Evolutionary conservation across 305 asterid genomes (phyloP).

Genomic region (Andrographis paniculata): DNA sequence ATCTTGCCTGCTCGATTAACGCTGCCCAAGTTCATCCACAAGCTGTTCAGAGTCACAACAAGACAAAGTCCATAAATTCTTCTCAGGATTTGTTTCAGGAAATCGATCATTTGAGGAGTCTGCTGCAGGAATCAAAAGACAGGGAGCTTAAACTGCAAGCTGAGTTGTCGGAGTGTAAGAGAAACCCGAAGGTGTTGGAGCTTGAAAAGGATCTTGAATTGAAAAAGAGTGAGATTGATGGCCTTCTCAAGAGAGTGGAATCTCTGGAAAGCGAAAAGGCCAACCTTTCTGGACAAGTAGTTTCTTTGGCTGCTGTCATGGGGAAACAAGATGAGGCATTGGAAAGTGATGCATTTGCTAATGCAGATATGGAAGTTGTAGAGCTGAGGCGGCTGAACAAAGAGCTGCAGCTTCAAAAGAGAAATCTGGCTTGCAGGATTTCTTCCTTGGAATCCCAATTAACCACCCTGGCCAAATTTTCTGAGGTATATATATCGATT

Average conservation of each 20-base stretch:
- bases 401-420: slow-evolving; percentile 90
- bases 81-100: slow-evolving; percentile 75
- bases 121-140: slow-evolving; percentile 78
- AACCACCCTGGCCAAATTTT: slow-evolving; percentile 28
- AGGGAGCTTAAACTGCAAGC: slow-evolving; percentile 66
- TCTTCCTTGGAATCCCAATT: slow-evolving; percentile 64
- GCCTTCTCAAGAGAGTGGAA: slow-evolving; percentile 44
- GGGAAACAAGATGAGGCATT: slow-evolving; percentile 30
- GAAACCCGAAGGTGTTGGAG: slow-evolving; percentile 40
- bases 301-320: slow-evolving; percentile 31
- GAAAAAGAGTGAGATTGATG: slow-evolving; percentile 48
- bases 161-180: slow-evolving; percentile 51
- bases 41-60: slow-evolving; percentile 23
- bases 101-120: slow-evolving; percentile 66
- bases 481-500: slow-evolving; percentile 43
- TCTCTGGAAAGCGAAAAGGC: slow-evolving; percentile 48
- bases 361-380: slow-evolving; percentile 68
- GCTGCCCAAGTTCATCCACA: slow-evolving; percentile 73
- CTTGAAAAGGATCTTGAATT: slow-evolving; percentile 49
- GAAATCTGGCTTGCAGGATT: slow-evolving; percentile 63
- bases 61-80: slow-evolving; percentile 34
- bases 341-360: slow-evolving; percentile 25
- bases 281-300: slow-evolving; percentile 41
- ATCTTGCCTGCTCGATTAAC: slow-evolving; percentile 58
- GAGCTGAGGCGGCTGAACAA: slow-evolving; percentile 86